Evolutionary conservation across 1,284 basidiomycete genomes (phyloP), one percentile per base, ranked within the genome.

Genomic region (Ustilago lituana): DNA sequence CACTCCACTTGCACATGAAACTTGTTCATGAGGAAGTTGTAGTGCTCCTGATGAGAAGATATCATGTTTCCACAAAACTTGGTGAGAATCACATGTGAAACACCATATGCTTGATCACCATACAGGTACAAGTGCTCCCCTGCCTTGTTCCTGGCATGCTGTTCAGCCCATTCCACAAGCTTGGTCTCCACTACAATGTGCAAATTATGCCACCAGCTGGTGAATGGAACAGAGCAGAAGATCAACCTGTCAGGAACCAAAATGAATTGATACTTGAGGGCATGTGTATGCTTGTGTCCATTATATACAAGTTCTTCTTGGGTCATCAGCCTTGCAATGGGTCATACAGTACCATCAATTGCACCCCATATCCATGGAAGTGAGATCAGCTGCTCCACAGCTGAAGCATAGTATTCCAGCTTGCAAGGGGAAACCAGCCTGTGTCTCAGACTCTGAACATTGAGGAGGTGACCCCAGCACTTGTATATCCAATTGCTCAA

Each of bases 281-380:
- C n/a, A n/a, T n/a, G n/a, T n/a, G n/a, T n/a, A n/a, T n/a, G n/a
- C n/a, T n/a, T n/a, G n/a, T n/a, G n/a, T n/a, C n/a, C n/a, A n/a
- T n/a, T n/a, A n/a, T n/a, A n/a, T n/a, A n/a, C n/a, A n/a, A n/a
- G n/a, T n/a, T n/a, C 45, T 17, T 54, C 43, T 5, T 45, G 12
- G 3, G 38, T 8, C 1, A 37, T 9, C 6, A 35, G 52, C 41
- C 26, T 54, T 1, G 52, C 52, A 20, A 54, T 54, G 4, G 36
- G 35, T 37, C 35, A 9, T 17, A 38, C 23, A 5, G 36, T 49
- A 20, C 35, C 47, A 49, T 54, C 36, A 22, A 54, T 32, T 7
- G 35, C 26, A 17, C 19, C 52, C 52, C 52, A 54, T 41, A 54
- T 23, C 12, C 27, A 17, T 6, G 23, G 40, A 4, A 54, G 11